These are phyloP conservation scores for Cyclostephanos invisitatus DNA, from an alignment of 108 stramenopile species.

Conservation along the genomic window DNA sequence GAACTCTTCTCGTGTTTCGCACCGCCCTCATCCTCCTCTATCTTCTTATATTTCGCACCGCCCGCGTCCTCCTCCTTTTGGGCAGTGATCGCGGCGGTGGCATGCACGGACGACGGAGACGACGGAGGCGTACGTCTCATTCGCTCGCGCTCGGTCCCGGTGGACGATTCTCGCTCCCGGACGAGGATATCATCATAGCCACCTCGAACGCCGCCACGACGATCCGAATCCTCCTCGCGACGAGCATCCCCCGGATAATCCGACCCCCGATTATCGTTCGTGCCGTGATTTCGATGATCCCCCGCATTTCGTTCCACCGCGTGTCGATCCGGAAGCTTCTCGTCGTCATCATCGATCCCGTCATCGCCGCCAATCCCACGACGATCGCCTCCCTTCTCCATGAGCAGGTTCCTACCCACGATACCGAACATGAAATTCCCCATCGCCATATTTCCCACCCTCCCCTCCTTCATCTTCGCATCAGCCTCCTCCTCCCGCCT, in stretches of 20 bases:
- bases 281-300: constrained; percentile 5
- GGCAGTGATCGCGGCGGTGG: neutral
- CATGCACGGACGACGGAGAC: neutral
- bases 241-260: neutral
- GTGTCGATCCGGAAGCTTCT: neutral
- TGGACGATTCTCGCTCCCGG: neutral
- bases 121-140: neutral
- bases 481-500: constrained; percentile 65
- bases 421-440: constrained; percentile 67
- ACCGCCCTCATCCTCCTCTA: neutral
- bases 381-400: constrained; percentile 19
- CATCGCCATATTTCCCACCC: constrained; percentile 51
- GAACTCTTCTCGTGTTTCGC: neutral
- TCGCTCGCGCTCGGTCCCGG: neutral
- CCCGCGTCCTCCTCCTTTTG: neutral
- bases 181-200: neutral
- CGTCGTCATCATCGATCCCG: neutral
- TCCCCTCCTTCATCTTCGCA: constrained; percentile 9
- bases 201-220: neutral
- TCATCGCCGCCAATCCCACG: no score
- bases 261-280: neutral
- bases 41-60: no score
- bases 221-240: no score
- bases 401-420: constrained; percentile 58
- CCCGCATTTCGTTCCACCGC: neutral